A percentile compares a stretch with the other conserved stretches of the same genome.
phyloP scores from a whole-genome alignment of 1,284 basidiomycete species.

The Microbotryum violaceum region DNA sequence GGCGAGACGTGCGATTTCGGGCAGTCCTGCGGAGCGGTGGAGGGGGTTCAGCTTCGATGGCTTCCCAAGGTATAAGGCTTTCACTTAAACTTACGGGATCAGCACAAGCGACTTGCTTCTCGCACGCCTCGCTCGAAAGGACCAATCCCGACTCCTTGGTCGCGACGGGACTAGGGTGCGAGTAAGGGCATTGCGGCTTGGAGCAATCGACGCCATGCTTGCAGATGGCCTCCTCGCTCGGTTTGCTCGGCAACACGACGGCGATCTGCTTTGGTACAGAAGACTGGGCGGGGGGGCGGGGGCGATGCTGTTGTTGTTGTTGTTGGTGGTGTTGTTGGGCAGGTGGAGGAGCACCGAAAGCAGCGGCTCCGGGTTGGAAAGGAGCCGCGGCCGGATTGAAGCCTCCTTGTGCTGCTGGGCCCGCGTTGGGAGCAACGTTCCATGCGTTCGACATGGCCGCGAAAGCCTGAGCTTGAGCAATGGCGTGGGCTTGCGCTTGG shows the following conservation, averaged over 20 bases:
- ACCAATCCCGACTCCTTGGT: constrained; percentile 88
- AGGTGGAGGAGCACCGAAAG: not conserved
- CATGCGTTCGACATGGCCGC: constrained; percentile 30
- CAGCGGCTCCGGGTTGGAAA: constrained; percentile 3
- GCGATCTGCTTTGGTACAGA: constrained; percentile 27
- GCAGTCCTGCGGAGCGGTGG: constrained; percentile 32
- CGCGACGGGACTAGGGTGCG: constrained; percentile 84
- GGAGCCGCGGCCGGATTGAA: constrained; percentile 21
- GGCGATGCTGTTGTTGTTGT: constrained; percentile 1
- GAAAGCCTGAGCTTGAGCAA: constrained; percentile 29
- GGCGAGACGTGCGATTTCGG: constrained; percentile 34
- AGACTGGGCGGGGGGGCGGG: constrained; percentile 9
- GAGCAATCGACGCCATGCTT: constrained; percentile 83
- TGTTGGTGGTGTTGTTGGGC: not conserved
- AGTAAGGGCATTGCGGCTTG: constrained; percentile 75
- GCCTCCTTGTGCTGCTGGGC: not conserved
- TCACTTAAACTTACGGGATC: constrained; percentile 49
- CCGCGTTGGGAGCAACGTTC: constrained; percentile 5
- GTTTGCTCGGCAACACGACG: constrained; percentile 41
- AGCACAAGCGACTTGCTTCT: constrained; percentile 72
- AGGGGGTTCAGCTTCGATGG: not conserved
- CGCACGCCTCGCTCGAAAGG: constrained; percentile 78
- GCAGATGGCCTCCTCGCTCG: constrained; percentile 55
- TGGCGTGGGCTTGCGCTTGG: constrained; percentile 27
- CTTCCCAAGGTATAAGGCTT: constrained; percentile 32